phyloP scores from a whole-genome alignment of 2,329 filamentous ascomycete genomes.

The Helicocarpus griseus region DNA sequence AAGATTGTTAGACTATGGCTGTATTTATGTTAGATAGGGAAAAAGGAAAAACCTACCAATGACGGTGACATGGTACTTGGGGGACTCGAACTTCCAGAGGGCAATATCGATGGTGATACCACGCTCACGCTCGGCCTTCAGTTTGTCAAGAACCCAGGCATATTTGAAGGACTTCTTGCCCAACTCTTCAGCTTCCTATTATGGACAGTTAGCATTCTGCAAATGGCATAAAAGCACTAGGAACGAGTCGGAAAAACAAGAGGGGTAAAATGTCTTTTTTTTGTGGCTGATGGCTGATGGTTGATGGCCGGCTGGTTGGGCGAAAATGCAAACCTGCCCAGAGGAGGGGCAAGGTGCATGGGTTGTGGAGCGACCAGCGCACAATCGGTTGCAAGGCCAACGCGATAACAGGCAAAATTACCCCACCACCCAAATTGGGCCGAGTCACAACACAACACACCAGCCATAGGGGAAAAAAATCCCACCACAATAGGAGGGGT shows the following conservation, averaged over 20 bases:
- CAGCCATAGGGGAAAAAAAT: neutral
- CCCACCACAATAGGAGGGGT: slow-evolving; percentile 6
- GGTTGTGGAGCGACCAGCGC: neutral
- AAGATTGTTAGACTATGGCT: slow-evolving; percentile 11
- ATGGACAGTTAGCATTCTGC: slow-evolving; percentile 11
- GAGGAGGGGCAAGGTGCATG: neutral
- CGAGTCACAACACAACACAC: neutral
- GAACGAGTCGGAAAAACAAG: neutral
- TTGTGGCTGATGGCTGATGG: too few relatives aligned
- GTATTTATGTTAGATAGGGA: neutral
- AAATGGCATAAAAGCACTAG: neutral
- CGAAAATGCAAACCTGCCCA: neutral
- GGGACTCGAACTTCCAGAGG: slow-evolving; percentile 99
- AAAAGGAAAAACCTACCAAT: slow-evolving; percentile 56
- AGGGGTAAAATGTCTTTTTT: too few relatives aligned
- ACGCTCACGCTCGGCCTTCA: slow-evolving; percentile 99
- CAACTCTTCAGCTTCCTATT: slow-evolving; percentile 92
- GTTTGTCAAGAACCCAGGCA: slow-evolving; percentile 99
- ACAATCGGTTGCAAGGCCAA: neutral
- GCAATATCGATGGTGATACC: slow-evolving; percentile 99
- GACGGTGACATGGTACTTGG: slow-evolving; percentile 96
- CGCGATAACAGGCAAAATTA: neutral
- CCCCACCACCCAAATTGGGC: neutral
- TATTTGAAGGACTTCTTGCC: slow-evolving; percentile 99
- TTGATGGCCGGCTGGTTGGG: neutral